Evolutionary conservation across 495 filamentous ascomycete species (phyloP).

Genomic region (Podospora tetraspora): DNA sequence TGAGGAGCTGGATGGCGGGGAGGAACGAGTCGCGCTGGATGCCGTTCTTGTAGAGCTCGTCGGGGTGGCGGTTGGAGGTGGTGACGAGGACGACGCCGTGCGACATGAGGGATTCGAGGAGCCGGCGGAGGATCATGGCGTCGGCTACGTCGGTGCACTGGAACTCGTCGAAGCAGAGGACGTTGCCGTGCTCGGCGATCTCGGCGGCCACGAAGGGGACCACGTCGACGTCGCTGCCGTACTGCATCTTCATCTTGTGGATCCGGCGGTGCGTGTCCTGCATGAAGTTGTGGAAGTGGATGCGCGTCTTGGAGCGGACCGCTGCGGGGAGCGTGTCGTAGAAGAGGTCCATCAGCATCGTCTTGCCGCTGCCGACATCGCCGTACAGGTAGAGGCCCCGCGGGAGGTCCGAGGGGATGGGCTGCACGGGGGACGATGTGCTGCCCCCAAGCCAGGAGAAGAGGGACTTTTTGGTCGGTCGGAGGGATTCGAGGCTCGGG

Average conservation of each 20-base stretch:
- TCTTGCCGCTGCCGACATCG: slow-evolving; percentile 96
- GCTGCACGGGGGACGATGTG: slow-evolving; percentile 28
- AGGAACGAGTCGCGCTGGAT: slow-evolving; percentile 94
- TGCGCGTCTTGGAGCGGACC: slow-evolving; percentile 81
- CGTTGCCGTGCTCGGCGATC: slow-evolving; percentile 77
- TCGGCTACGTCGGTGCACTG: slow-evolving; percentile 98
- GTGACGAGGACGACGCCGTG: slow-evolving; percentile 96
- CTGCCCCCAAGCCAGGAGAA: slow-evolving; percentile 59
- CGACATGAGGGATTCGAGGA: slow-evolving; percentile 85
- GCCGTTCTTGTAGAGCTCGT: slow-evolving; percentile 95
- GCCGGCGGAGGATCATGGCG: slow-evolving; percentile 91
- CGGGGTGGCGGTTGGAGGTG: slow-evolving; percentile 93
- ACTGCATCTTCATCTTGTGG: slow-evolving; percentile 80
- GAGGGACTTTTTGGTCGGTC: slow-evolving; percentile 61
- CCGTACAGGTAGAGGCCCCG: slow-evolving; percentile 93
- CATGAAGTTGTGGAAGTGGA: slow-evolving; percentile 99
- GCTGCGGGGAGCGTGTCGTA: slow-evolving; percentile 84
- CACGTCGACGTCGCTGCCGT: slow-evolving; percentile 87
- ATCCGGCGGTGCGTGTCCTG: slow-evolving; percentile 92
- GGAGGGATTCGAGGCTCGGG: slow-evolving; percentile 68
- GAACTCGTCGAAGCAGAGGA: slow-evolving; percentile 97
- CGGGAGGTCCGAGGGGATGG: slow-evolving; percentile 67
- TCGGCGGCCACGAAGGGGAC: slow-evolving; percentile 89
- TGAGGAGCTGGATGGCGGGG: slow-evolving; percentile 88
- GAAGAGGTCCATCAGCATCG: slow-evolving; percentile 99